A percentile compares a stretch with the other conserved stretches of the same genome.
These are phyloP conservation scores for Tetraselmis chui DNA, from an alignment of 139 green algal genomes.

Conservation along the genomic window DNA sequence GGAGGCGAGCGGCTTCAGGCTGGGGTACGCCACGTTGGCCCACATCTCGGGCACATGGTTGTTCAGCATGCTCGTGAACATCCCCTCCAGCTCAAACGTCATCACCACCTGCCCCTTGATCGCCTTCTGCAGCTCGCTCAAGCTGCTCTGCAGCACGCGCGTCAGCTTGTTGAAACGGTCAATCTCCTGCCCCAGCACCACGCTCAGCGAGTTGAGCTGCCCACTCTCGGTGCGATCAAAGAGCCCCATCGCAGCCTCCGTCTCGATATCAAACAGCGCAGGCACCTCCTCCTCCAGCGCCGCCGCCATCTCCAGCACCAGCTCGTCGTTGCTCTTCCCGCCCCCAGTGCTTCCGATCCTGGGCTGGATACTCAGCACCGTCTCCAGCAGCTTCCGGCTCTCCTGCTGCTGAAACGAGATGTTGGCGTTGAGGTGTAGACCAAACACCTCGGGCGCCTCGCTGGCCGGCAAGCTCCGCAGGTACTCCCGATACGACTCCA, in stretches of 20 bases:
- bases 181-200: constrained; percentile 76
- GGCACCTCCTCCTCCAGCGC: constrained; percentile 42
- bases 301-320: constrained; percentile 47
- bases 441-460: constrained; percentile 79
- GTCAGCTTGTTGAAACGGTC: constrained; percentile 49
- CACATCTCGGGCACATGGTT: constrained; percentile 74
- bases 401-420: constrained; percentile 74
- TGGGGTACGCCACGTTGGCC: constrained; percentile 63
- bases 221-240: constrained; percentile 48
- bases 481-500: constrained; percentile 56
- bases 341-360: constrained; percentile 19
- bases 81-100: constrained; percentile 68
- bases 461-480: constrained; percentile 45
- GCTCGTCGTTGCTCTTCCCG: constrained; percentile 43
- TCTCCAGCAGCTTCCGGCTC: constrained; percentile 52
- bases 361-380: constrained; percentile 69
- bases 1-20: constrained; percentile 65
- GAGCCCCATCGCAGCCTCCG: constrained; percentile 36
- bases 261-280: constrained; percentile 19
- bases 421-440: constrained; percentile 82
- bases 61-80: constrained; percentile 63
- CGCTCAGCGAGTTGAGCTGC: constrained; percentile 60
- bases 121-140: constrained; percentile 66
- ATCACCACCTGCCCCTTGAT: constrained; percentile 80
- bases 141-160: constrained; percentile 30